phyloP scores from a whole-genome alignment of 176 grass and related monocot genomes.

The Cenchrus purpureus region DNA sequence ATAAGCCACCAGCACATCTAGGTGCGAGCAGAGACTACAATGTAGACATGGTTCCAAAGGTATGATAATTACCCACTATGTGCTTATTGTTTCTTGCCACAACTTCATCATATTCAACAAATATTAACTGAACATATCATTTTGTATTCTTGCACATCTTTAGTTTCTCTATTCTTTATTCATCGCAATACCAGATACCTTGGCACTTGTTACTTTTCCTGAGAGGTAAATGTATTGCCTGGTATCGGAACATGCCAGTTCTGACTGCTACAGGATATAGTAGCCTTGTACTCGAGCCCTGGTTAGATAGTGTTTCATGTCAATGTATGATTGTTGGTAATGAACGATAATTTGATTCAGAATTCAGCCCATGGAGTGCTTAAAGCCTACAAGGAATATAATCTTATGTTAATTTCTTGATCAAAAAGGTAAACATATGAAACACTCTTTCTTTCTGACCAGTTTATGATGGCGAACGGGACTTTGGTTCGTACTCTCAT shows the following conservation, averaged over 20 bases:
- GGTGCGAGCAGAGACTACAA: constrained; percentile 86
- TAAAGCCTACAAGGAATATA: constrained; percentile 19
- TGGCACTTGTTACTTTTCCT: background rate
- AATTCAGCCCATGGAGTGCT: constrained; percentile 32
- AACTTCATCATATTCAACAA: background rate
- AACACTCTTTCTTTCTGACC: constrained; percentile 29
- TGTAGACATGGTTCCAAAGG: constrained; percentile 90
- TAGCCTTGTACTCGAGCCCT: constrained; percentile 24
- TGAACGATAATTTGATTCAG: constrained; percentile 3
- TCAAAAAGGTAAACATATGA: constrained; percentile 16
- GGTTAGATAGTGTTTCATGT: background rate
- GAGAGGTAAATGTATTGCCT: background rate
- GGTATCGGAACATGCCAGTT: background rate
- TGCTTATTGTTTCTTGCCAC: background rate
- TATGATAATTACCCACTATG: constrained; percentile 16
- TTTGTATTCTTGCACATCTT: background rate
- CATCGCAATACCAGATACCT: background rate
- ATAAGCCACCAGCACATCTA: constrained; percentile 67
- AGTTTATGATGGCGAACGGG: constrained; percentile 96
- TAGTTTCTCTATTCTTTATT: constrained; percentile 24
- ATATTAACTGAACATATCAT: constrained; percentile 20
- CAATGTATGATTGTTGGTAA: constrained; percentile 26
- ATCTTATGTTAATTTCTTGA: constrained; percentile 16
- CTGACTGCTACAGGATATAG: background rate
- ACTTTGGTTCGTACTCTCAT: constrained; percentile 82